Conservation (phyloP, 2,329 filamentous ascomycete species). For the Aspergillus brunneoviolaceus region DNA sequence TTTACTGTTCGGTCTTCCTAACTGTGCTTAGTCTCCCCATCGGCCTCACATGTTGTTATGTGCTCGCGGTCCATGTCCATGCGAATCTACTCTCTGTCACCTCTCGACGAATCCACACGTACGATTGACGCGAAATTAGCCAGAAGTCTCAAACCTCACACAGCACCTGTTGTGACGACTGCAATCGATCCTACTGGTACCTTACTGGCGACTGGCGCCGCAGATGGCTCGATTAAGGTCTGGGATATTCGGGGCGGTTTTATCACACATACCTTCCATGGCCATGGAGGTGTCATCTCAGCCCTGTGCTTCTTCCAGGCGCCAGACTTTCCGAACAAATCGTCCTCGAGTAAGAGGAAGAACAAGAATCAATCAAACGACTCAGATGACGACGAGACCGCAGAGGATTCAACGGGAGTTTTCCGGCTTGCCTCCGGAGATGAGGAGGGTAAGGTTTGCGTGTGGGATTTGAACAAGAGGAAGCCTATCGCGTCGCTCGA, state of each 20-base stretch:
- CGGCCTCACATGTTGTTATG: constrained; percentile 80
- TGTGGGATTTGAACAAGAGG: constrained; percentile 89
- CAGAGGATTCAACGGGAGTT: constrained; percentile 52
- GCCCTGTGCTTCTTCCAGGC: constrained; percentile 89
- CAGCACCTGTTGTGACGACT: constrained; percentile 82
- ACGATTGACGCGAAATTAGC: constrained; percentile 66
- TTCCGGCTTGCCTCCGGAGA: constrained; percentile 87
- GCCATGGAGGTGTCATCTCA: constrained; percentile 86
- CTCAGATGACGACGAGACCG: constrained; percentile 43
- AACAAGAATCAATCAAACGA: constrained; percentile 34
- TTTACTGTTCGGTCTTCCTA: neutral
- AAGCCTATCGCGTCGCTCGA: constrained; percentile 75
- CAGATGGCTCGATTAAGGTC: constrained; percentile 91
- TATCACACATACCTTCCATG: constrained; percentile 91
- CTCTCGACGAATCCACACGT: constrained; percentile 55
- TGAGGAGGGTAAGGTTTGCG: constrained; percentile 86
- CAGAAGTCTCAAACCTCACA: constrained; percentile 84
- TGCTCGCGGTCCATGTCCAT: constrained; percentile 96
- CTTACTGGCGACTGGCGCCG: constrained; percentile 85
- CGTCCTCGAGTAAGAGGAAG: constrained; percentile 46
- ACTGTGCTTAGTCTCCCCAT: constrained; percentile 68
- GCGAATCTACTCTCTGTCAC: constrained; percentile 77
- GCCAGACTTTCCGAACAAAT: constrained; percentile 46
- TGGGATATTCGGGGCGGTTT: constrained; percentile 93
- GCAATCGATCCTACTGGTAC: constrained; percentile 85